These are phyloP conservation scores for Aspergillus chevalieri DNA, from an alignment of 2,329 filamentous ascomycete species.

Conservation along the genomic window DNA sequence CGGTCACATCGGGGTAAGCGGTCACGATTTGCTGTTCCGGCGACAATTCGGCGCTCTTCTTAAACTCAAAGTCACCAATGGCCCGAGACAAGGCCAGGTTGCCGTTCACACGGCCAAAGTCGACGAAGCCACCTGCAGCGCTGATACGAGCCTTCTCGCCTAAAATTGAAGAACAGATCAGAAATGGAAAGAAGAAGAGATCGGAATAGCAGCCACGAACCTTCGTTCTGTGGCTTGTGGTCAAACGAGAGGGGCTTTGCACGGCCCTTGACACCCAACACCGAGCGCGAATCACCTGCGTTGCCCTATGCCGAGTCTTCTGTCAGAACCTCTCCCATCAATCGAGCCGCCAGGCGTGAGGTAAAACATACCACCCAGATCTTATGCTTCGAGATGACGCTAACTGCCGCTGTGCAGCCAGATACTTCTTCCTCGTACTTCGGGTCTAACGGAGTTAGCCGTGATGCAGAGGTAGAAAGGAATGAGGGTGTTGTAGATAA, in stretches of 20 bases:
- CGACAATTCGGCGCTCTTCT: conserved; percentile 93
- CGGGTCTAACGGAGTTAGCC: conserved; percentile 59
- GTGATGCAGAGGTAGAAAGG: background rate
- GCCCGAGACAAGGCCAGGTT: conserved; percentile 94
- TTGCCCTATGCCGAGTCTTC: conserved; percentile 63
- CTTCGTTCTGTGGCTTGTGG: conserved; percentile 98
- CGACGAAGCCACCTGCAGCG: conserved; percentile 92
- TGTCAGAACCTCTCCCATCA: conserved; percentile 9
- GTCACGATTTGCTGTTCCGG: conserved; percentile 99
- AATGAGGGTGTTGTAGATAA: background rate
- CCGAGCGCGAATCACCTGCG: conserved; percentile 89
- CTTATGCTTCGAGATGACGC: conserved; percentile 80
- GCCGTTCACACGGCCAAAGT: conserved; percentile 96
- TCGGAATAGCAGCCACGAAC: conserved; percentile 41
- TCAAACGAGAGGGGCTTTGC: conserved; percentile 98
- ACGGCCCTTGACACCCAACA: conserved; percentile 91
- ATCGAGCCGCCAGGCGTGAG: background rate
- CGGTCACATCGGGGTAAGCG: conserved; percentile 87
- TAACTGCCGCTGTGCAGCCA: conserved; percentile 91
- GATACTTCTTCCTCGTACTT: conserved; percentile 97
- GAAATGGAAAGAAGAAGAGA: background rate
- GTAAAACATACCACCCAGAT: conserved; percentile 77
- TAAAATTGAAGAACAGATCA: conserved; percentile 33
- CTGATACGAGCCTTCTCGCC: conserved; percentile 94
- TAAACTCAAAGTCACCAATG: conserved; percentile 99